Conservation (phyloP, 2,329 filamentous ascomycete genomes). For the Diplodia sapinea region DNA sequence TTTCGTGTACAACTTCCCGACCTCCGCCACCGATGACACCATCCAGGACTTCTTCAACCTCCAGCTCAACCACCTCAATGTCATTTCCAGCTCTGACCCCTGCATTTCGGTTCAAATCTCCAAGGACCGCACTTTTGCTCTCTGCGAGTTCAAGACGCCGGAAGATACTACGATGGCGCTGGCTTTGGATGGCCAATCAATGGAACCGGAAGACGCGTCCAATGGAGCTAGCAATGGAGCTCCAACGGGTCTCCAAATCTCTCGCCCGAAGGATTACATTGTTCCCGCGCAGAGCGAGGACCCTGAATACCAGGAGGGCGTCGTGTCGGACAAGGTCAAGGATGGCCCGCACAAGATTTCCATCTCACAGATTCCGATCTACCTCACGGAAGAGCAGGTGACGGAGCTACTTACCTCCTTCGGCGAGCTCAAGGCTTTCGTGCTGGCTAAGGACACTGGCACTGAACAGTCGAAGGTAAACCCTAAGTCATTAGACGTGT, state of each 20-base stretch:
- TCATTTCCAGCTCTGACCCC: constrained; percentile 81
- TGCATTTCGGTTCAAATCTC: constrained; percentile 84
- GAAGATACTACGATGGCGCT: constrained; percentile 90
- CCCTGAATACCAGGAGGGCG: constrained; percentile 73
- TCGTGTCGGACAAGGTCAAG: constrained; percentile 79
- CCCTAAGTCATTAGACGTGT: constrained; percentile 37
- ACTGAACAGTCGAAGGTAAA: constrained; percentile 87
- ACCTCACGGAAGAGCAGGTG: constrained; percentile 89
- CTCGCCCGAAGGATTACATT: constrained; percentile 95
- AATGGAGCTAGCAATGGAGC: constrained; percentile 62
- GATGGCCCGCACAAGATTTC: constrained; percentile 96
- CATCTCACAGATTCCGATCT: constrained; percentile 85
- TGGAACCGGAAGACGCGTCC: constrained; percentile 72
- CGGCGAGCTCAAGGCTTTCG: constrained; percentile 89
- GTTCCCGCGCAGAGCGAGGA: constrained; percentile 81
- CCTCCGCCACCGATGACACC: constrained; percentile 73
- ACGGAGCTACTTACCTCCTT: constrained; percentile 89
- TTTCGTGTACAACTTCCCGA: constrained; percentile 81
- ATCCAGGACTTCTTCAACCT: constrained; percentile 90
- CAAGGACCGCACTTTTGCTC: constrained; percentile 77
- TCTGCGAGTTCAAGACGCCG: constrained; percentile 87
- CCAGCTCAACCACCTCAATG: constrained; percentile 94
- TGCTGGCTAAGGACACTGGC: constrained; percentile 82
- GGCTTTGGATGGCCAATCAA: constrained; percentile 85
- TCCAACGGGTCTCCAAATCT: constrained; percentile 70